Conservation (phyloP, 495 filamentous ascomycete genomes). For the Trichoderma gamsii region DNA sequence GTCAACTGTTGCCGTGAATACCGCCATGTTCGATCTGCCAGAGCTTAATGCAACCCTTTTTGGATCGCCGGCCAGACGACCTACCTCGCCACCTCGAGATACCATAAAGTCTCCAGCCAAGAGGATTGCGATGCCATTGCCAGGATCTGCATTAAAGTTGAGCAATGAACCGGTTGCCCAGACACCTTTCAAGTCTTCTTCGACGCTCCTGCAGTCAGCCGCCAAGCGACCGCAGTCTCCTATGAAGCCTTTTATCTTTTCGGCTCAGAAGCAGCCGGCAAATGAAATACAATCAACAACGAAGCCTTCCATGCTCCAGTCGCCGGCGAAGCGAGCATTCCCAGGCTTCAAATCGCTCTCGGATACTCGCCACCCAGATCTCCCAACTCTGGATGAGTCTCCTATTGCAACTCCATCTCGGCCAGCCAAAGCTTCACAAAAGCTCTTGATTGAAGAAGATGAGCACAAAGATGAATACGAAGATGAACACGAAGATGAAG, state of each 20-base stretch:
- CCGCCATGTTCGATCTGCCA: constrained; percentile 19
- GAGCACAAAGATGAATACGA: constrained; percentile 21
- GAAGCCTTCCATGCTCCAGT: constrained; percentile 35
- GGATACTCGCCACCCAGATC: neutral
- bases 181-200: constrained; percentile 30
- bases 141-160: constrained; percentile 37
- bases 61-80: constrained; percentile 43
- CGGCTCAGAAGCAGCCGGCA: neutral
- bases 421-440: neutral
- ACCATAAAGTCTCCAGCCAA: constrained; percentile 42
- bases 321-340: constrained; percentile 33
- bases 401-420: constrained; percentile 25
- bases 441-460: constrained; percentile 18
- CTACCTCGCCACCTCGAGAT: constrained; percentile 42
- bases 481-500: constrained; percentile 20
- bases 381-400: constrained; percentile 15
- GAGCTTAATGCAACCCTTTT: constrained; percentile 28
- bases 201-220: constrained; percentile 41
- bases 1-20: constrained; percentile 17
- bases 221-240: constrained; percentile 42
- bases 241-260: constrained; percentile 27
- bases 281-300: constrained; percentile 20
- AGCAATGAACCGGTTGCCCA: constrained; percentile 16
- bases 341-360: constrained; percentile 8
- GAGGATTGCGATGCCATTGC: constrained; percentile 43